These are phyloP conservation scores for Lachnellula occidentalis DNA, from an alignment of 2,329 filamentous ascomycete species.

Conservation along the genomic window DNA sequence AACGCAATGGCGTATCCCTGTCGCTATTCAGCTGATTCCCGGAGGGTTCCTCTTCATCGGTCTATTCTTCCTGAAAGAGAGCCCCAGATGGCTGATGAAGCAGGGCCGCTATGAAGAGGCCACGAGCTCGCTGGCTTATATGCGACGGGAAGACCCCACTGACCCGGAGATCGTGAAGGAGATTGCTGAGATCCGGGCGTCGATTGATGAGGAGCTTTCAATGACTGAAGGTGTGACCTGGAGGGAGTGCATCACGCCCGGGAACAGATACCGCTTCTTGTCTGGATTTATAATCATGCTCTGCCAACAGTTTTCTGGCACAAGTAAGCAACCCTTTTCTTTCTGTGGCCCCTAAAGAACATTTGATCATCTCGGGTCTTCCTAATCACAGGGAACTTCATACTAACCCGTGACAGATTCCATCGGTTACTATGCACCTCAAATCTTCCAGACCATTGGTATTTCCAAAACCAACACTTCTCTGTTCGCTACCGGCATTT, in stretches of 20 bases:
- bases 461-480: constrained; percentile 49
- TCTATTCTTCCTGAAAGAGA: constrained; percentile 31
- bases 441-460: constrained; percentile 62
- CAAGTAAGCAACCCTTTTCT: not conserved
- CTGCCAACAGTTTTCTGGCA: constrained; percentile 35
- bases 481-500: constrained; percentile 67
- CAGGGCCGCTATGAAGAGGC: constrained; percentile 55
- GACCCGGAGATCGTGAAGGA: constrained; percentile 53
- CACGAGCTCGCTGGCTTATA: constrained; percentile 44
- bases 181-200: constrained; percentile 56
- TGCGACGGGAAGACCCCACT: constrained; percentile 54
- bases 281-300: constrained; percentile 39
- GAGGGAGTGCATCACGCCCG: constrained; percentile 34
- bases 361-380: no score
- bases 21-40: constrained; percentile 17
- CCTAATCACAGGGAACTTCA: no score
- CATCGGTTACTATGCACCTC: constrained; percentile 29
- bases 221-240: constrained; percentile 61
- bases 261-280: constrained; percentile 41
- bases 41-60: constrained; percentile 34
- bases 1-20: constrained; percentile 48
- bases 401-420: not conserved
- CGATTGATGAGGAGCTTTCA: constrained; percentile 66
- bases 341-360: no score
- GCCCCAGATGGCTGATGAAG: constrained; percentile 64